Percentiles rank a stretch among this genome's conserved stretches.
Conservation (phyloP, 768 basidiomycete species). For the Clathrus columnatus region DNA sequence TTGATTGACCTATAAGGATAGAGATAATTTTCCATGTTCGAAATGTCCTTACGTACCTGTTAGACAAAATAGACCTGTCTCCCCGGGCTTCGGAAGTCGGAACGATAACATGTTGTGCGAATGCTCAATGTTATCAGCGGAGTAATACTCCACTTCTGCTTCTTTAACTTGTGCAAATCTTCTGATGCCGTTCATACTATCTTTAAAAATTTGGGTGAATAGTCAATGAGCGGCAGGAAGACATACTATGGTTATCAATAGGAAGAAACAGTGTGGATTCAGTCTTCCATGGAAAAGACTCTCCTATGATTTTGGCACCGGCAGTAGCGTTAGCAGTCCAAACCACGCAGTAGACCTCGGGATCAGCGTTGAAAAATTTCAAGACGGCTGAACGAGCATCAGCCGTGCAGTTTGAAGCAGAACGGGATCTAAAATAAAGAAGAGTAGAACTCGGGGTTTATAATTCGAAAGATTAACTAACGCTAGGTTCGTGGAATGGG, state of each 20-base stretch:
- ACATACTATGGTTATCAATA: background rate
- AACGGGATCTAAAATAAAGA: slow-evolving; percentile 67
- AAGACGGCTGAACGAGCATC: slow-evolving; percentile 69
- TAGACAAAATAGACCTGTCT: background rate
- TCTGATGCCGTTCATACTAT: background rate
- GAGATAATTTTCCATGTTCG: background rate
- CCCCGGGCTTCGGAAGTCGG: background rate
- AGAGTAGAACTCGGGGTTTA: slow-evolving; percentile 27
- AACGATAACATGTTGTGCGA: background rate
- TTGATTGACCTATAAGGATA: slow-evolving; percentile 59
- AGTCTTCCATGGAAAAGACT: slow-evolving; percentile 51
- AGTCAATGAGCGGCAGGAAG: background rate
- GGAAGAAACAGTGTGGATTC: background rate
- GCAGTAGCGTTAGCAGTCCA: slow-evolving; percentile 76
- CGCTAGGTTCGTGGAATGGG: slow-evolving; percentile 42
- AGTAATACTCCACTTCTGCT: background rate
- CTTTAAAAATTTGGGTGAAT: background rate
- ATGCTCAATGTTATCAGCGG: background rate
- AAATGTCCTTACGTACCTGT: background rate
- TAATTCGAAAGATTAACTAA: background rate
- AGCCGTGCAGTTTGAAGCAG: slow-evolving; percentile 50
- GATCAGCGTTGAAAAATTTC: slow-evolving; percentile 66
- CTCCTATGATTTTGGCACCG: slow-evolving; percentile 74
- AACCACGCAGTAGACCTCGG: slow-evolving; percentile 63
- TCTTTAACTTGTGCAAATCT: background rate